Evolutionary conservation across 495 filamentous ascomycete species (phyloP), one percentile per base, ranked within the genome.

Genomic region (Aspergillus bridgeri): DNA sequence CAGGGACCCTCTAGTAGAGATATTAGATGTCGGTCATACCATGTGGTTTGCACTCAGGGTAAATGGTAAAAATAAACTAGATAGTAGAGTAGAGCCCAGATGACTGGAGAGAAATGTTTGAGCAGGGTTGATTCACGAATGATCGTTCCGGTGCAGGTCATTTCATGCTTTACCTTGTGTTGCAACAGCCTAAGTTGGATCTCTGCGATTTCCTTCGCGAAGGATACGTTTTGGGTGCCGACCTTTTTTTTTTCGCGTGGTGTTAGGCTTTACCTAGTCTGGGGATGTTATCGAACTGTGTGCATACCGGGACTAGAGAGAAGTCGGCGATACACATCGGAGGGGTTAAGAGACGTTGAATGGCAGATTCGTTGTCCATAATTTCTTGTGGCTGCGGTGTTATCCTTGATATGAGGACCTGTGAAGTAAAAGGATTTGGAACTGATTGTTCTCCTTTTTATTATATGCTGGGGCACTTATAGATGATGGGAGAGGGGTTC

Each of bases 111-210:
- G n/a, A n/a, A n/a, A n/a, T n/a, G n/a, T n/a, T n/a, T n/a, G n/a
- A n/a, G n/a, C n/a, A n/a, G n/a, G n/a, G n/a, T n/a, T 27, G 11
- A 29, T 82, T 44, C 71, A 93, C 90, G 89, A 48, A 96, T 79
- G 0, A 89, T 93, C 0, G 91, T 95, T 6, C 91, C 91, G 17
- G 88, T 88, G 8, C 88, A 87, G 66, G 94, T 90, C 89, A 95
- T 91, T 50, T 80, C 79, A 62, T 86, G 89, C 51, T 78, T 83
- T 63, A 96, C 64, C 0, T 87, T 88, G 59, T 85, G 88, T 42
- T 76, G 77, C 60, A 84, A 80, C 54, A 95, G 77, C 24, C 96
- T 75, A 9, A 82, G 79, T 68, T 96, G 90, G 20, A 96, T 88
- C 25, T 86, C 82, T 11, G 92, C 90, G 13, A 96, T 83, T 65